Percentiles rank a stretch among this genome's conserved stretches.
These are phyloP conservation scores for Lactifluus volemus DNA, from an alignment of 768 basidiomycete genomes.

Conservation along the genomic window DNA sequence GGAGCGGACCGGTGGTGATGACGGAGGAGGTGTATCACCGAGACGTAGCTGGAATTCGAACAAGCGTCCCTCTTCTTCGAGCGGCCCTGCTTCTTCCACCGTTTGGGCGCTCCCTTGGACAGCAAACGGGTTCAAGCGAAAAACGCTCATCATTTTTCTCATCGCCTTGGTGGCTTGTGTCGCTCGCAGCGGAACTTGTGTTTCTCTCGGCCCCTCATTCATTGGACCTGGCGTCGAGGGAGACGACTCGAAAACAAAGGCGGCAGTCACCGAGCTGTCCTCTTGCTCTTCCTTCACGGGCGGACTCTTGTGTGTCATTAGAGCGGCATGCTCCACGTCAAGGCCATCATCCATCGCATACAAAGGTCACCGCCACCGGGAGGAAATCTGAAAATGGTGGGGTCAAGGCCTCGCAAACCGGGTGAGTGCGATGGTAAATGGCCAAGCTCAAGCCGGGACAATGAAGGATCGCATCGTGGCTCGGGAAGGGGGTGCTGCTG, in stretches of 20 bases:
- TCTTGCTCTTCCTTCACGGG: constrained; percentile 19
- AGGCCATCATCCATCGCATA: constrained; percentile 13
- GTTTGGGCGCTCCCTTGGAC: constrained; percentile 23
- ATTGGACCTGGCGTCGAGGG: constrained; percentile 13
- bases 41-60: constrained; percentile 20
- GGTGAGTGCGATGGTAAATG: constrained; percentile 9
- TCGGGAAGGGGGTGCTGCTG: constrained; percentile 15
- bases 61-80: constrained; percentile 18
- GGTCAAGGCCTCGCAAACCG: constrained; percentile 10
- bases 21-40: constrained; percentile 10
- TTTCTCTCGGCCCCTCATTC: constrained; percentile 11
- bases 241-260: constrained; percentile 19
- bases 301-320: constrained; percentile 5
- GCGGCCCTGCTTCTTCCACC: constrained; percentile 17
- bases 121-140: constrained; percentile 70
- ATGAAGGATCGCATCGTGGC: constrained; percentile 13
- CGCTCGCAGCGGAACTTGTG: constrained; percentile 58
- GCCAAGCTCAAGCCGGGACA: constrained; percentile 12
- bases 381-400: constrained; percentile 11
- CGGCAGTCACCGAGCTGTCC: constrained; percentile 6
- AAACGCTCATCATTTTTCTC: constrained; percentile 70
- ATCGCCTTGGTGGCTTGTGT: constrained; percentile 63
- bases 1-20: constrained; percentile 13
- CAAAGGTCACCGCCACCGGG: constrained; percentile 9
- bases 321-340: constrained; percentile 9